A percentile compares a stretch with the other conserved stretches of the same genome.
Evolutionary conservation across 2,329 filamentous ascomycete species (phyloP).

Genomic region (Cladosporium sp.): DNA sequence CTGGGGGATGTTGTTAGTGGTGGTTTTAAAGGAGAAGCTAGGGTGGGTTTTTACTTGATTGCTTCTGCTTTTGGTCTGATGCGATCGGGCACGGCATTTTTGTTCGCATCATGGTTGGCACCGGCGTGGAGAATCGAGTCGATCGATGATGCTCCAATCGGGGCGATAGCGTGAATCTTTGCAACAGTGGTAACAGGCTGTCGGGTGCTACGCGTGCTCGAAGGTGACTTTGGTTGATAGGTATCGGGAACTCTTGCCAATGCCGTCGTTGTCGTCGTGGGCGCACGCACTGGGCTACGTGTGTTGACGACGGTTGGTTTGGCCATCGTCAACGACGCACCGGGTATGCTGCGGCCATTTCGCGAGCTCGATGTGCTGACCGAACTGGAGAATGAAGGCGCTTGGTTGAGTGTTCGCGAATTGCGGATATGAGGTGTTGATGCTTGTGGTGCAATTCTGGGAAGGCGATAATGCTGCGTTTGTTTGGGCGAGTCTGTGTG

Average conservation of each 20-base stretch:
- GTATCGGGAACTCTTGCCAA: background rate
- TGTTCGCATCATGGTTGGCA: background rate
- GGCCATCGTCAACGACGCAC: background rate
- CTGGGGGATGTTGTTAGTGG: background rate
- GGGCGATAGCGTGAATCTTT: slow-evolving; percentile 2
- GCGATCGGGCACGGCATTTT: background rate
- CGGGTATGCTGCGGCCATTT: background rate
- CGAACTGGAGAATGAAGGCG: background rate
- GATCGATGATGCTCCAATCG: background rate
- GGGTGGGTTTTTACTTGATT: background rate
- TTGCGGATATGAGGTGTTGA: background rate
- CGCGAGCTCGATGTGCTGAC: background rate
- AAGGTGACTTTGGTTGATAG: background rate
- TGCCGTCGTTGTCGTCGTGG: background rate
- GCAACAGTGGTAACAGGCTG: background rate
- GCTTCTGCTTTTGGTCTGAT: slow-evolving; percentile 9
- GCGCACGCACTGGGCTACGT: background rate
- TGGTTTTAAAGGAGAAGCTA: too few relatives aligned
- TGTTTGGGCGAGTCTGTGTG: slow-evolving; percentile 2
- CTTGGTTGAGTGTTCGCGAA: background rate
- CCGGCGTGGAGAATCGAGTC: background rate
- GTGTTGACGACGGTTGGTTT: slow-evolving; percentile 5
- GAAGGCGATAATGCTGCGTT: background rate
- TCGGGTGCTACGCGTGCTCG: background rate
- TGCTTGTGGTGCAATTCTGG: background rate